Evolutionary conservation across 768 basidiomycete genomes (phyloP), one percentile per base, ranked within the genome.

Genomic region (Pulveroboletus sp.): DNA sequence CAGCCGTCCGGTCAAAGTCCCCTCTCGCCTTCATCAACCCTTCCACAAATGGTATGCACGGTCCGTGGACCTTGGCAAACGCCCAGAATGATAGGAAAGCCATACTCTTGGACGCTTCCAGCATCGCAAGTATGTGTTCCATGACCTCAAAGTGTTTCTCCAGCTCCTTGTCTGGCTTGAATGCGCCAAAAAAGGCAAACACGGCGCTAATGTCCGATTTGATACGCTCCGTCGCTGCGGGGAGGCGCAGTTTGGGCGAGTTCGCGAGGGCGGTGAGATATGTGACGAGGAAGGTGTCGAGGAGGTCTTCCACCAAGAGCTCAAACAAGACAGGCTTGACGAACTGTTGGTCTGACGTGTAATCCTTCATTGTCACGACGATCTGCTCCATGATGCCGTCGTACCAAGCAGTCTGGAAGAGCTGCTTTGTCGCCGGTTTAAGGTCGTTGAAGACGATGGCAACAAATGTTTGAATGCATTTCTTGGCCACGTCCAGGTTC

Each of bases 401-500:
- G 66, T 98, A 98, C 97, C 97, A 98, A 1, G 76, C 57, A 6
- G 79, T 73, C 50, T 85, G 84, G 78, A 98, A 94, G 32, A 98
- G 76, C 33, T 75, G 76, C 65, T 90, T 93, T 14, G 83, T 87
- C 10, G 88, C 94, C 1, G 87, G 83, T 65, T 87, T 90, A 57
- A 98, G 72, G 65, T 98, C 97, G 67, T 97, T 90, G 75, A 97
- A 93, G 59, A 98, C 85, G 60, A 95, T 83, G 58, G 90, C 89
- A 61, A 99, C 94, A 49, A 99, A 80, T 0, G 88, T 87, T 59
- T 95, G 90, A 19, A 89, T 93, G 74, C 94, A 98, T 66, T 90
- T 91, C 75, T 98, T 98, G 44, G 94, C 94, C 33, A 98, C 92
- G 68, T 99, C 97, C 53, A 98, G 80, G 68, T 94, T 98, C 4